Evolutionary conservation across 78 protist species (phyloP), one percentile per base, ranked within the genome.

Genomic region (Speleostelium caveatum): DNA sequence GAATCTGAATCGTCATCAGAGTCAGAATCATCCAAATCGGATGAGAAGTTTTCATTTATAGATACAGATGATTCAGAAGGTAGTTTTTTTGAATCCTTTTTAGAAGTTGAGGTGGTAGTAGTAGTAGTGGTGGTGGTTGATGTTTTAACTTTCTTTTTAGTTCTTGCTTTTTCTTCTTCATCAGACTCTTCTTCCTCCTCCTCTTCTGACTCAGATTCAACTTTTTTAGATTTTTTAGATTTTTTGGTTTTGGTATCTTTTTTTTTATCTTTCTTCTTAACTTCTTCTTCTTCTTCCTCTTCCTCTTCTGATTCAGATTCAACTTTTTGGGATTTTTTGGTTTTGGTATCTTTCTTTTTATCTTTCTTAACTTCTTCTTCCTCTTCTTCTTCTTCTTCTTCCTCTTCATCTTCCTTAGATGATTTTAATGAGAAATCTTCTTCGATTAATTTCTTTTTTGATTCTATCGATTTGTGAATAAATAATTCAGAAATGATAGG

Each of bases 401-500:
- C 75, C 0, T 58, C 80, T 28, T 79, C 76, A 2, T 30, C 72
- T 17, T 10, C 71, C 14, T 36, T n/a, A 14, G 56, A 10, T 24
- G 22, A 8, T 21, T 51, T 19, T 14, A 86, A 7, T 16, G 49
- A 16, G 28, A 26, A 73, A 72, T 65, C 88, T 67, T 72, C 69
- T 41, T 60, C 73, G 1, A 41, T 38, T 2, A 69, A 32, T 65
- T 66, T 69, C 79, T 83, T 83, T 16, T 16, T 33, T 14, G 71
- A 28, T 58, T 53, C 68, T 45, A 93, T 51, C 21, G 65, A 77
- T 51, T 93, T 66, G 5, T 68, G 19, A 32, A 93, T 38, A 30
- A 42, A 93, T 26, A 58, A 68, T 55, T 93, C 95, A 10, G 68
- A 35, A 7, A 93, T 75, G 36, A 93, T 76, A 22, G 19, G 42